phyloP scores from a whole-genome alignment of 441 rosid genomes.

The Sinapis alba region DNA sequence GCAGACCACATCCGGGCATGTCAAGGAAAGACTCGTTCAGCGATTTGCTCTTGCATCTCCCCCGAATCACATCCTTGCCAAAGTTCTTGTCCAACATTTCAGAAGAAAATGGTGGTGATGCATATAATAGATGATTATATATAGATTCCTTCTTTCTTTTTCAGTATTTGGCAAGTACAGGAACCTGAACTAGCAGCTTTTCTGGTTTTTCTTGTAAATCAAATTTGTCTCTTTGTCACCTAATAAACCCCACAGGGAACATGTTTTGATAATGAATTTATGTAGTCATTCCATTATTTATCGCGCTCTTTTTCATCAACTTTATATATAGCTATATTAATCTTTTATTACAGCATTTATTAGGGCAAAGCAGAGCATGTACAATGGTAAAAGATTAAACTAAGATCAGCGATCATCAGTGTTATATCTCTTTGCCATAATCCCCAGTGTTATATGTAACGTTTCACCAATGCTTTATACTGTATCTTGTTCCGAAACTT shows the following conservation, averaged over 20 bases:
- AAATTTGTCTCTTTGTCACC: conserved; percentile 18
- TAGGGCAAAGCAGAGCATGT: conserved; percentile 27
- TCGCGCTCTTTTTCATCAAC: background rate
- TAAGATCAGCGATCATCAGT: too few relatives aligned
- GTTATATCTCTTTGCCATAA: too few relatives aligned
- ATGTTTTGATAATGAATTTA: conserved; percentile 67
- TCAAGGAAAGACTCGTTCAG: conserved; percentile 88
- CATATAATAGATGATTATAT: conserved; percentile 49
- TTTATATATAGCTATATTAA: too few relatives aligned
- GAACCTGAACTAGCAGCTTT: conserved; percentile 31
- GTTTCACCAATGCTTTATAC: too few relatives aligned
- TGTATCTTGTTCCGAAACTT: too few relatives aligned
- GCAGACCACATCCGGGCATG: conserved; percentile 69
- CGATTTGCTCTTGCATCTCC: conserved; percentile 86
- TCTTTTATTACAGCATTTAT: conserved; percentile 23
- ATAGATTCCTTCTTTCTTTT: conserved; percentile 21
- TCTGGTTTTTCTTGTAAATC: conserved; percentile 31
- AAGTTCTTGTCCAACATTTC: conserved; percentile 87
- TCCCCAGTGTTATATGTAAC: too few relatives aligned
- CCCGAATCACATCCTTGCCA: conserved; percentile 83
- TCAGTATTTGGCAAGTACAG: conserved; percentile 30
- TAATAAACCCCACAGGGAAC: conserved; percentile 27
- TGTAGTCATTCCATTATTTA: conserved; percentile 17
- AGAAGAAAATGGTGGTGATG: conserved; percentile 67
- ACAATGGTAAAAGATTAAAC: conserved; percentile 43